Evolutionary conservation across 2,329 filamentous ascomycete genomes (phyloP).

Genomic region (Purpureocillium lavendulum): DNA sequence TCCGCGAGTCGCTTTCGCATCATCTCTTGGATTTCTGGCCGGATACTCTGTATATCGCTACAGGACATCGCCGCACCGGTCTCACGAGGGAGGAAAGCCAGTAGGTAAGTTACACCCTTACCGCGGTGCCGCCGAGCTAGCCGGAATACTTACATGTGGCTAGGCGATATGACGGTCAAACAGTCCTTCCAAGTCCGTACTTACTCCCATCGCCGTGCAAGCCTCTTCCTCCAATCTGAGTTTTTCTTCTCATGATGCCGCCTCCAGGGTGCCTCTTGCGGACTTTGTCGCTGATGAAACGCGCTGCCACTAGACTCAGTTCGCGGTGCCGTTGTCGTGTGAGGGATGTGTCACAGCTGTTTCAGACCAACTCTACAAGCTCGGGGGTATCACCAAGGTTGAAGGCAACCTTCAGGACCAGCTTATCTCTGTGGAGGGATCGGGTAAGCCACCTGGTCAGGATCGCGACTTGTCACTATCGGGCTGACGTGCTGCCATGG

Average conservation of each 20-base stretch:
- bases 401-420: constrained; percentile 77
- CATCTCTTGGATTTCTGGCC: constrained; percentile 18
- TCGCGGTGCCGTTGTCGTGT: constrained; percentile 91
- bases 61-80: constrained; percentile 10
- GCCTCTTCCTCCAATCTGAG: constrained; percentile 7
- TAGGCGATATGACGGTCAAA: constrained; percentile 32
- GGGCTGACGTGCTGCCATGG: constrained; percentile 5
- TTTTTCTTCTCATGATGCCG: constrained; percentile 1
- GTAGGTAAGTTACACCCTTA: background rate
- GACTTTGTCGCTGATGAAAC: constrained; percentile 23
- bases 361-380: constrained; percentile 65
- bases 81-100: constrained; percentile 8
- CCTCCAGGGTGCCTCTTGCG: background rate
- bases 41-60: constrained; percentile 20
- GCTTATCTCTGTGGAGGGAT: constrained; percentile 77
- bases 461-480: background rate
- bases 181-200: constrained; percentile 37
- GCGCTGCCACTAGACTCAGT: constrained; percentile 61
- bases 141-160: no score
- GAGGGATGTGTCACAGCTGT: constrained; percentile 83
- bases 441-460: constrained; percentile 37
- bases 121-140: no score
- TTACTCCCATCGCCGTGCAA: background rate
- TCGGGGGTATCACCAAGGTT: constrained; percentile 75
- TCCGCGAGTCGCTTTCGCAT: constrained; percentile 14